phyloP scores from a whole-genome alignment of 495 filamentous ascomycete species.

The Astrothelium subdiscretum region DNA sequence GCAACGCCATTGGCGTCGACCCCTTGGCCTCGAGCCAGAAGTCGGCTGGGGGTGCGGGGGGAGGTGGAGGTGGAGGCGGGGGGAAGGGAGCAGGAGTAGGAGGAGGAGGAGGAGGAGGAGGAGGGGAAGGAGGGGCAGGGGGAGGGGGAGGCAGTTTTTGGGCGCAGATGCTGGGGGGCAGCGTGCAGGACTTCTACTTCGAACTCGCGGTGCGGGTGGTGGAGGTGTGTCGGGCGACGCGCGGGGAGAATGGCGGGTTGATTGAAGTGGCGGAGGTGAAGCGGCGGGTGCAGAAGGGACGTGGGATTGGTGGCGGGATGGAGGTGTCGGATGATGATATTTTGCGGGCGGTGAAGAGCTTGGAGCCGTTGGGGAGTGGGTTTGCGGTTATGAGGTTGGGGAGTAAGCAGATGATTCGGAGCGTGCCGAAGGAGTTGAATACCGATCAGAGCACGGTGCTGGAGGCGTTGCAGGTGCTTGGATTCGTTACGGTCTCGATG shows the following conservation, averaged over 20 bases:
- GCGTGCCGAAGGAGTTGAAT: conserved; percentile 91
- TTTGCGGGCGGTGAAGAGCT: conserved; percentile 72
- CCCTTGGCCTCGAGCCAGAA: conserved; percentile 66
- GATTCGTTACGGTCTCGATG: conserved; percentile 87
- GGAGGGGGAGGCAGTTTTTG: conserved; percentile 54
- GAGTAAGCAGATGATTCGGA: conserved; percentile 75
- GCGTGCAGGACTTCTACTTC: conserved; percentile 97
- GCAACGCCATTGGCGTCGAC: conserved; percentile 90
- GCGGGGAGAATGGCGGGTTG: conserved; percentile 84
- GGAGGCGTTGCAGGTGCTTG: conserved; percentile 73
- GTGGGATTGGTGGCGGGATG: conserved; percentile 54
- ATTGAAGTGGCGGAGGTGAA: conserved; percentile 74
- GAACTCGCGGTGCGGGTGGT: conserved; percentile 89
- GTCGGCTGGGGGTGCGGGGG: conserved; percentile 34
- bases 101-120: conserved; percentile 29
- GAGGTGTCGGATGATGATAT: conserved; percentile 84
- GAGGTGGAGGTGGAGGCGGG: conserved; percentile 33
- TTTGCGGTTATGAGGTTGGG: conserved; percentile 77
- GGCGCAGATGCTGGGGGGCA: conserved; percentile 81
- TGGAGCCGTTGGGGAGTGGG: conserved; percentile 77
- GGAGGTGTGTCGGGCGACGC: conserved; percentile 77
- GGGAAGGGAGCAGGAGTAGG: conserved; percentile 30
- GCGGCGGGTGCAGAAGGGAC: conserved; percentile 57
- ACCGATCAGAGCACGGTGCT: conserved; percentile 87
- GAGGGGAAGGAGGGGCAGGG: conserved; percentile 27